These are phyloP conservation scores for Starmera stellimalicola DNA, from an alignment of 1,139 yeast species.

Conservation along the genomic window DNA sequence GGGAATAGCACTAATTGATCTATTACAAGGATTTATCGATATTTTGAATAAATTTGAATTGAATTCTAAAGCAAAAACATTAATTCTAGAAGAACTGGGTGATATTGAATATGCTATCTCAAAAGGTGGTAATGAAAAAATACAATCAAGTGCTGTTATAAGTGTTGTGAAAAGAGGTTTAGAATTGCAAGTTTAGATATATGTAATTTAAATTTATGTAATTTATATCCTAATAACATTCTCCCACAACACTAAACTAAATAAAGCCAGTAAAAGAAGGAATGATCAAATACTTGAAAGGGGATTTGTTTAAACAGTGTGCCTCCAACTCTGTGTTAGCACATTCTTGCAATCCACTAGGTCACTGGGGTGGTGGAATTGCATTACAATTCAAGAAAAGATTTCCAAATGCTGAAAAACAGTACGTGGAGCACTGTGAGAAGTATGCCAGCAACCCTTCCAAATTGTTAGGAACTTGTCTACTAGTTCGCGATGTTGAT, in stretches of 20 bases:
- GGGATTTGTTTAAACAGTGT: slow-evolving; percentile 45
- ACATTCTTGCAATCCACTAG: slow-evolving; percentile 75
- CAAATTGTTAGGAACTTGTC: slow-evolving; percentile 43
- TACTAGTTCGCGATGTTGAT: slow-evolving; percentile 29
- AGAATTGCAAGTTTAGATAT: slow-evolving; percentile 23
- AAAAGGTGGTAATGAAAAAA: slow-evolving; percentile 84
- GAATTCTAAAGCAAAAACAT: slow-evolving; percentile 49
- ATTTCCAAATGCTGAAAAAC: slow-evolving; percentile 42
- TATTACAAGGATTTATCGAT: slow-evolving; percentile 67
- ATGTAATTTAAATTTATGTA: too few relatives aligned
- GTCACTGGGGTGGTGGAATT: slow-evolving; percentile 82
- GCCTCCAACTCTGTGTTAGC: slow-evolving; percentile 35
- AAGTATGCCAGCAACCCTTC: slow-evolving; percentile 13
- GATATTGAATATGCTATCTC: slow-evolving; percentile 89
- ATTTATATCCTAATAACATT: too few relatives aligned
- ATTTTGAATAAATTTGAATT: slow-evolving; percentile 61
- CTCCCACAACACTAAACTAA: too few relatives aligned
- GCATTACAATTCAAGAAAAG: slow-evolving; percentile 42
- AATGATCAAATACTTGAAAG: slow-evolving; percentile 40
- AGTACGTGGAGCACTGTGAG: slow-evolving; percentile 40
- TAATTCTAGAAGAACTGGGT: slow-evolving; percentile 58
- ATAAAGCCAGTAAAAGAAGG: background rate
- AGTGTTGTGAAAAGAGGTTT: slow-evolving; percentile 63
- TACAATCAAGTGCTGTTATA: slow-evolving; percentile 84
- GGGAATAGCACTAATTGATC: slow-evolving; percentile 85